Conservation (phyloP, 176 grass and related monocot species). For the Eremochloa ophiuroides region DNA sequence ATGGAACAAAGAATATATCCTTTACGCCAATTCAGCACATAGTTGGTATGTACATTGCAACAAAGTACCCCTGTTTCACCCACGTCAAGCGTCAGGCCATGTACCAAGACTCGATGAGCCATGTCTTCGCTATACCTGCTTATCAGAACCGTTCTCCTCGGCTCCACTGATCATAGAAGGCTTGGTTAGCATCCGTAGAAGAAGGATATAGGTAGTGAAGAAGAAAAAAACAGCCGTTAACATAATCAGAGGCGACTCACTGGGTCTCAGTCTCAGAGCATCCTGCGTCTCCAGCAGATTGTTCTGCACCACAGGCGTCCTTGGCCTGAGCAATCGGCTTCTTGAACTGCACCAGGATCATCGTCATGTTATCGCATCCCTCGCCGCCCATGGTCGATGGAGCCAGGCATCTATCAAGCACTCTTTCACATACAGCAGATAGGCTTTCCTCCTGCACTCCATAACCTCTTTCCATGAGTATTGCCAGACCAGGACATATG, state of each 20-base stretch:
- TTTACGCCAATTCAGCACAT: neutral
- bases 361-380: constrained; percentile 96
- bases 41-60: constrained; percentile 30
- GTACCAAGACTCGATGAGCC: neutral
- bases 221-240: neutral
- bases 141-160: constrained; percentile 21
- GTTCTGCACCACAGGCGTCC: neutral
- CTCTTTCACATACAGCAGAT: constrained; percentile 74
- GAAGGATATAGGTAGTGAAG: neutral
- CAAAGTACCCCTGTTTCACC: neutral
- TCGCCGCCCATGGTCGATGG: constrained; percentile 75
- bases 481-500: neutral
- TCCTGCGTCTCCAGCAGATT: neutral
- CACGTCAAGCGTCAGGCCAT: neutral
- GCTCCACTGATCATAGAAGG: constrained; percentile 8
- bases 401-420: constrained; percentile 85
- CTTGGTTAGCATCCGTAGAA: neutral
- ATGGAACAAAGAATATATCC: neutral
- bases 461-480: constrained; percentile 8
- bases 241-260: neutral
- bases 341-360: constrained; percentile 89
- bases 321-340: constrained; percentile 33
- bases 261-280: neutral
- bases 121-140: neutral
- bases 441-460: constrained; percentile 72